phyloP scores from a whole-genome alignment of 805 yeast species.

The Diddensiella caesifluorescens region DNA sequence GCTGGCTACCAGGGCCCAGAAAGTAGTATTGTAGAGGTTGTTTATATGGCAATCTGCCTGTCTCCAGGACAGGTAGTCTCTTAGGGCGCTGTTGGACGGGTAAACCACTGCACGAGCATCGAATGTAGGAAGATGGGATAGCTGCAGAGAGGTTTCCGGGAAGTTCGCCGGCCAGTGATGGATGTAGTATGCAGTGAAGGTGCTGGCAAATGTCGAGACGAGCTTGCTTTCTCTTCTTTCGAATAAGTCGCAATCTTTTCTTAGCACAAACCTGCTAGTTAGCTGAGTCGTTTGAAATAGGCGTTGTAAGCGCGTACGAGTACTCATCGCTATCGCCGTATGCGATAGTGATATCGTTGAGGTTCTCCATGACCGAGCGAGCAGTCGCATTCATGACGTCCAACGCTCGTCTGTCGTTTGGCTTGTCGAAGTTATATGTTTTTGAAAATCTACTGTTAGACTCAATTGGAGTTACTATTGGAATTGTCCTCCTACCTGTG shows the following conservation, averaged over 20 bases:
- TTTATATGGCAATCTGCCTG: slow-evolving; percentile 95
- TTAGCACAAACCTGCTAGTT: slow-evolving; percentile 49
- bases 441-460: slow-evolving; percentile 45
- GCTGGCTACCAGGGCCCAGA: slow-evolving; percentile 82
- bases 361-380: slow-evolving; percentile 49
- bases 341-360: slow-evolving; percentile 72
- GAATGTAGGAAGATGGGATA: slow-evolving; percentile 69
- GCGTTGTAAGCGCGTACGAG: slow-evolving; percentile 33
- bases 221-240: slow-evolving; percentile 82
- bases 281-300: background rate
- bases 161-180: slow-evolving; percentile 60
- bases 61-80: slow-evolving; percentile 90
- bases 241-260: slow-evolving; percentile 58
- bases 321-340: slow-evolving; percentile 97
- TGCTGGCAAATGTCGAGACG: slow-evolving; percentile 73
- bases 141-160: slow-evolving; percentile 43
- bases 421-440: slow-evolving; percentile 71
- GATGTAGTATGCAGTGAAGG: slow-evolving; percentile 73
- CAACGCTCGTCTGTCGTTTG: slow-evolving; percentile 78
- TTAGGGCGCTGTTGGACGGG: slow-evolving; percentile 54
- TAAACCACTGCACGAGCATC: slow-evolving; percentile 88
- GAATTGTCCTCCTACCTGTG: slow-evolving; percentile 44
- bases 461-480: background rate
- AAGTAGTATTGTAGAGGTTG: slow-evolving; percentile 86
- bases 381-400: slow-evolving; percentile 82